These are phyloP conservation scores for Trichoderma koningiopsis DNA, from an alignment of 2,329 filamentous ascomycete genomes.

Conservation along the genomic window DNA sequence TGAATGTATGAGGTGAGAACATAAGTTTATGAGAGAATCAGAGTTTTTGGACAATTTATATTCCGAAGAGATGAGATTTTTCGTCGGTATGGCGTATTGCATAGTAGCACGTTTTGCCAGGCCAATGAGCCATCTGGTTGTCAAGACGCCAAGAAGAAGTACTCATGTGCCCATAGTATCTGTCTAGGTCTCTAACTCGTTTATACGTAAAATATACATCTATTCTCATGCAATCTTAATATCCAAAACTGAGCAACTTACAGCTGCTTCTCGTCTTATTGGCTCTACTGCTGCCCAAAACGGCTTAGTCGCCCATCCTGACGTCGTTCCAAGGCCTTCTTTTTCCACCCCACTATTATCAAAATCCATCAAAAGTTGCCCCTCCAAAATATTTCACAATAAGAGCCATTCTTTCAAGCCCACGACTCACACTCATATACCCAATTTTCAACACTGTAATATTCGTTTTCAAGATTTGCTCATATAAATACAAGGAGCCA, in stretches of 20 bases:
- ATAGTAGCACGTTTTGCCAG: background rate
- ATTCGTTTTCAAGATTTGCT: background rate
- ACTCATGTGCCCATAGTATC: too few species aligned
- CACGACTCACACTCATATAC: background rate
- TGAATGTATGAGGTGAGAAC: background rate
- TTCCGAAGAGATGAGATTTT: background rate
- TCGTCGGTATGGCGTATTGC: background rate
- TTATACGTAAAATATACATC: too few species aligned
- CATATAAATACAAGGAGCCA: constrained; percentile 41
- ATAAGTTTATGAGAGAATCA: background rate
- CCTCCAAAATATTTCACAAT: constrained; percentile 29
- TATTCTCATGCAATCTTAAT: too few species aligned
- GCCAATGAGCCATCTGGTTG: background rate
- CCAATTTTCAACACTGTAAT: background rate
- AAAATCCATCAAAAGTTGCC: constrained; percentile 27
- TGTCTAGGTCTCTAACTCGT: too few species aligned
- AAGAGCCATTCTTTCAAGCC: constrained; percentile 6
- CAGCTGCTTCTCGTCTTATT: background rate
- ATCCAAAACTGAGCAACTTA: background rate
- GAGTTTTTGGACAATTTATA: too few species aligned
- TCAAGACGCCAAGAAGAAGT: background rate
- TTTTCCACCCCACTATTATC: constrained; percentile 28
- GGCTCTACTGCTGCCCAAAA: constrained; percentile 4
- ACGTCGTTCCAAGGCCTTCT: constrained; percentile 14
- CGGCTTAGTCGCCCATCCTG: constrained; percentile 2